Percentiles rank a stretch among this genome's conserved stretches.
Conservation (phyloP, 768 basidiomycete species). For the Suillus subalutaceus region DNA sequence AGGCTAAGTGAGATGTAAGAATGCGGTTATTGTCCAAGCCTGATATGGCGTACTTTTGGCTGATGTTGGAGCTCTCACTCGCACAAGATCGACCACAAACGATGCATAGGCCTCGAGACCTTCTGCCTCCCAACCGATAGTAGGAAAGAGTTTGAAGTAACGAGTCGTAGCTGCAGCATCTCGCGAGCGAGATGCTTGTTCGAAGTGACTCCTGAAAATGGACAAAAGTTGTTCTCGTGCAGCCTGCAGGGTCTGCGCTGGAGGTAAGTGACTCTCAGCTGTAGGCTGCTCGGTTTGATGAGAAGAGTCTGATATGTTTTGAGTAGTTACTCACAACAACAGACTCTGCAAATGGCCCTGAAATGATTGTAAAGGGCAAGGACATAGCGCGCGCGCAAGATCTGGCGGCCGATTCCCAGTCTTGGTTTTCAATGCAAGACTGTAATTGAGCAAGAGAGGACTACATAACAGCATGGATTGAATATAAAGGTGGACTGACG, state of each 20-base stretch:
- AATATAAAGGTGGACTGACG: slow-evolving; percentile 37
- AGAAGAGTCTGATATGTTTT: slow-evolving; percentile 5
- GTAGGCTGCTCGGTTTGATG: slow-evolving; percentile 66
- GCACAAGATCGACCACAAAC: slow-evolving; percentile 91
- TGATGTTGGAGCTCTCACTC: slow-evolving; percentile 72
- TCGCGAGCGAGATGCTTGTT: slow-evolving; percentile 74
- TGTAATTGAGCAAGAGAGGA: slow-evolving; percentile 63
- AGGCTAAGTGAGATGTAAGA: slow-evolving; percentile 52
- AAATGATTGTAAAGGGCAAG: slow-evolving; percentile 74
- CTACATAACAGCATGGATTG: slow-evolving; percentile 43
- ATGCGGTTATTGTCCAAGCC: not conserved
- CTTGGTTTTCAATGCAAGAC: slow-evolving; percentile 70
- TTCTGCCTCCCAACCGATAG: slow-evolving; percentile 91
- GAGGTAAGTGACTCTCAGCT: slow-evolving; percentile 83
- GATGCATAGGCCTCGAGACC: slow-evolving; percentile 91
- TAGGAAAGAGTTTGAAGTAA: slow-evolving; percentile 97
- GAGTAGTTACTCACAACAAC: slow-evolving; percentile 69
- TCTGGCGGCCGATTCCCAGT: slow-evolving; percentile 95
- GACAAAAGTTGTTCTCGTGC: slow-evolving; percentile 75
- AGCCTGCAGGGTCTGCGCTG: slow-evolving; percentile 76
- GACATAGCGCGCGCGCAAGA: slow-evolving; percentile 92
- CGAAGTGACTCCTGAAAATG: slow-evolving; percentile 81
- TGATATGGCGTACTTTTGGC: slow-evolving; percentile 67
- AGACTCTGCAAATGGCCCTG: slow-evolving; percentile 82
- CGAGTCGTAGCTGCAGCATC: slow-evolving; percentile 89